phyloP scores from a whole-genome alignment of 2,329 filamentous ascomycete genomes.

The Neoarthrinium moseri region DNA sequence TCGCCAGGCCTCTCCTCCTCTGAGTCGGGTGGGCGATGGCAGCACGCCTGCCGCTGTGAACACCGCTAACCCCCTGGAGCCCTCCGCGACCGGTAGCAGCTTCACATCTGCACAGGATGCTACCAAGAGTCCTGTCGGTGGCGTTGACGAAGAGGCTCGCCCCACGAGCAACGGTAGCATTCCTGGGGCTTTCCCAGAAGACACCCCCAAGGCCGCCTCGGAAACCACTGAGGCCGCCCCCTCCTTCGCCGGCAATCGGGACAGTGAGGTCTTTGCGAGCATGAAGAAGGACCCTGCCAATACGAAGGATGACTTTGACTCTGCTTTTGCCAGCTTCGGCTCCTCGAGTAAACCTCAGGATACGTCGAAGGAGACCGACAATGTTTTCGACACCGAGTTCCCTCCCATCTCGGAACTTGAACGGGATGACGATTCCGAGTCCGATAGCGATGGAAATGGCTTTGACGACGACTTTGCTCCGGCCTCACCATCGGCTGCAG shows the following conservation, averaged over 20 bases:
- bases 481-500: slow-evolving; percentile 46
- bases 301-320: slow-evolving; percentile 80
- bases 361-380: slow-evolving; percentile 41
- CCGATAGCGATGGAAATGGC: slow-evolving; percentile 73
- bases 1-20: slow-evolving; percentile 72
- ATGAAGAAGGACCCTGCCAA: slow-evolving; percentile 51
- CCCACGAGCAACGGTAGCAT: slow-evolving; percentile 34
- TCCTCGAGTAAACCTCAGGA: slow-evolving; percentile 48
- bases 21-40: slow-evolving; percentile 54
- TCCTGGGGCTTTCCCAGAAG: slow-evolving; percentile 54
- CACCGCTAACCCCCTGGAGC: slow-evolving; percentile 36
- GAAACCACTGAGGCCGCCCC: slow-evolving; percentile 17
- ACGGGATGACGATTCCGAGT: slow-evolving; percentile 80
- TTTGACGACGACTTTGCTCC: slow-evolving; percentile 94
- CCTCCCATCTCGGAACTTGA: slow-evolving; percentile 89
- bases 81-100: slow-evolving; percentile 34
- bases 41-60: slow-evolving; percentile 25
- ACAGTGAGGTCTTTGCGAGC: slow-evolving; percentile 51
- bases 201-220: slow-evolving; percentile 25
- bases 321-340: slow-evolving; percentile 76
- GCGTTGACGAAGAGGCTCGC: slow-evolving; percentile 21
- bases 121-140: slow-evolving; percentile 25
- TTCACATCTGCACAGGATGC: slow-evolving; percentile 30
- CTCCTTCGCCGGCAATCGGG: slow-evolving; percentile 25
- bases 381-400: slow-evolving; percentile 69